These are phyloP conservation scores for Phytophthora kernoviae DNA, from an alignment of 352 stramenopile genomes.

Conservation along the genomic window DNA sequence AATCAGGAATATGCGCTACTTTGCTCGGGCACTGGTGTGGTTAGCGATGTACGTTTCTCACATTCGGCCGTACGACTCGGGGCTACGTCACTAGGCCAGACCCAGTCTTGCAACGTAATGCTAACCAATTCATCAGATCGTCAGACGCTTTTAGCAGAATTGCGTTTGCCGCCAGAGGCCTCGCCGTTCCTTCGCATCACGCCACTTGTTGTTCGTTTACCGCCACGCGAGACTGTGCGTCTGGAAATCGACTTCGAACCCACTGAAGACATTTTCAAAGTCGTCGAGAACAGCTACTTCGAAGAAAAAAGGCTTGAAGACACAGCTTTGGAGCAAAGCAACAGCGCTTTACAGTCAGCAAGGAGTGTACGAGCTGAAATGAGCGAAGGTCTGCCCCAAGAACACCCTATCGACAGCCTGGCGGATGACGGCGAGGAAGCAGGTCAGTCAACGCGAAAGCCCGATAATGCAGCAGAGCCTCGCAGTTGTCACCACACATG, in stretches of 20 bases:
- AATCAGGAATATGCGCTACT: slow-evolving; percentile 37
- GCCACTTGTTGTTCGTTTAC: slow-evolving; percentile 65
- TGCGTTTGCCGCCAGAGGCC: slow-evolving; percentile 34
- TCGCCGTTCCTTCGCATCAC: slow-evolving; percentile 52
- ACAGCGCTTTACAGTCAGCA: slow-evolving; percentile 1
- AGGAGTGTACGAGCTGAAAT: slow-evolving; percentile 20
- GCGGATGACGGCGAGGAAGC: neutral
- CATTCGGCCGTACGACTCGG: slow-evolving; percentile 40
- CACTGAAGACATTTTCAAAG: slow-evolving; percentile 44
- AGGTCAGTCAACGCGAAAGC: neutral
- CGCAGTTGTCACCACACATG: slow-evolving; percentile 81
- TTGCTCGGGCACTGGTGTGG: slow-evolving; percentile 36
- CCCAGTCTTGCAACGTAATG: slow-evolving; percentile 33
- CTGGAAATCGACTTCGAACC: slow-evolving; percentile 88
- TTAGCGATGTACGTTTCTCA: slow-evolving; percentile 39
- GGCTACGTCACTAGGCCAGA: slow-evolving; percentile 44
- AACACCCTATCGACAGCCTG: neutral
- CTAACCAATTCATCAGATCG: slow-evolving; percentile 42
- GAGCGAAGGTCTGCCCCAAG: neutral
- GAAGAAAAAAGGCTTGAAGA: slow-evolving; percentile 6
- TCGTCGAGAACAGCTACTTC: slow-evolving; percentile 23
- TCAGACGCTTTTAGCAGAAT: slow-evolving; percentile 27
- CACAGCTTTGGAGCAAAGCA: neutral
- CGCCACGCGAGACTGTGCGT: slow-evolving; percentile 42
- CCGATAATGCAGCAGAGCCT: slow-evolving; percentile 39